Evolutionary conservation across 345 rosid genomes (phyloP), one percentile per base, ranked within the genome.

Genomic region (Turritis glabra): DNA sequence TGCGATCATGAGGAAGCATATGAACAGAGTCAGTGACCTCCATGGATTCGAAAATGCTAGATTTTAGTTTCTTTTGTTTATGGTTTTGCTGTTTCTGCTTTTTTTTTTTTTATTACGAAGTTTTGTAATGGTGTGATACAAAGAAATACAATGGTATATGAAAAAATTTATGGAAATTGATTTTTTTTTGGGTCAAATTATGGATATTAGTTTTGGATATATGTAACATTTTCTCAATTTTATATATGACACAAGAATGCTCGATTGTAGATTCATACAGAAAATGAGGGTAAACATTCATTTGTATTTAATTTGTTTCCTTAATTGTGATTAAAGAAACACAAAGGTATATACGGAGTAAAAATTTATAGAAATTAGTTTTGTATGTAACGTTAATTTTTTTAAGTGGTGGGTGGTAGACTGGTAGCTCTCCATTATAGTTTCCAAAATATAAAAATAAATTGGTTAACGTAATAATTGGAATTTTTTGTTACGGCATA

Each of bases 31-130:
- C 26, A 89, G 98, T 73, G 98, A 93, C 55, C 82, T 93, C 76
- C 98, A 93, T 83, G 98, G 98, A 63, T 90, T 93, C 71, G 98
- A 93, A 78, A 88, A 93, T 75, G 98, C 98, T 17, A 90, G 98
- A 86, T 93, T 93, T 80, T 90, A 87, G 77, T 77, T 60, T 23
- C 5, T 43, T 9, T 26, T 21, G 27, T 5, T 63, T 64, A n/a
- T 6, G 5, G 15, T 64, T 19, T 78, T 27, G 15, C 1, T 44
- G 12, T 54, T 38, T 62, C 9, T 67, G 2, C 29, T 19, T 47
- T 14, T 7, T 2, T 35, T 35, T 27, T 56, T 17, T 52, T 18
- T 26, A 26, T 38, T 38, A 50, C 12, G 17, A 38, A 35, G 32
- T 80, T 80, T 71, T 83, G 85, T 82, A 78, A 73, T 72, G 68